Evolutionary conservation across 169 alveolate genomes (phyloP).

Genomic region (Plasmodium berghei): DNA sequence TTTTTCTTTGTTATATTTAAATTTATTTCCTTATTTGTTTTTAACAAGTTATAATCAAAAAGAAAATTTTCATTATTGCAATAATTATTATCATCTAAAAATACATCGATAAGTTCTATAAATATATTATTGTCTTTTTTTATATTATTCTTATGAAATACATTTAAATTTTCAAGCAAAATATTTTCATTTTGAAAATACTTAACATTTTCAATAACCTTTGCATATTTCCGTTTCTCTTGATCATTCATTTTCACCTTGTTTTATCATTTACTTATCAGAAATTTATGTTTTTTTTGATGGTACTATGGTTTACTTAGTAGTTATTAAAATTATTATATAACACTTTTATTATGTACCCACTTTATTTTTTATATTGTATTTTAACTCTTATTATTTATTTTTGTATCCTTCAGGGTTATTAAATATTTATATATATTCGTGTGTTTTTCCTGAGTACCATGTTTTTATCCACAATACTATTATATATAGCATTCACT

Average conservation of each 20-base stretch:
- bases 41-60: slow-evolving; percentile 52
- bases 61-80: slow-evolving; percentile 66
- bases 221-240: slow-evolving; percentile 28
- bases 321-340: not conserved
- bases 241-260: slow-evolving; percentile 45
- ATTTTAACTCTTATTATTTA: too few species aligned
- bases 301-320: not conserved
- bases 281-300: not conserved
- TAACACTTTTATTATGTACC: too few species aligned
- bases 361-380: too few species aligned
- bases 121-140: slow-evolving; percentile 34
- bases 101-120: slow-evolving; percentile 66
- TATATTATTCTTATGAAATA: slow-evolving; percentile 20
- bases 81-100: slow-evolving; percentile 65
- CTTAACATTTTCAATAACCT: slow-evolving; percentile 39
- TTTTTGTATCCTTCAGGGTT: too few species aligned
- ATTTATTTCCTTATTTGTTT: slow-evolving; percentile 39
- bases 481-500: too few species aligned
- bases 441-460: too few species aligned
- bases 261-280: too few species aligned
- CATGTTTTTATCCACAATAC: too few species aligned
- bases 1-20: slow-evolving; percentile 24
- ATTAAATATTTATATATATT: too few species aligned
- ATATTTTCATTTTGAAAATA: slow-evolving; percentile 63
- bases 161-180: slow-evolving; percentile 69